Percentiles rank a stretch among this genome's conserved stretches.
Evolutionary conservation across 2,329 filamentous ascomycete genomes (phyloP).

Genomic region (Rhinocladiella similis): DNA sequence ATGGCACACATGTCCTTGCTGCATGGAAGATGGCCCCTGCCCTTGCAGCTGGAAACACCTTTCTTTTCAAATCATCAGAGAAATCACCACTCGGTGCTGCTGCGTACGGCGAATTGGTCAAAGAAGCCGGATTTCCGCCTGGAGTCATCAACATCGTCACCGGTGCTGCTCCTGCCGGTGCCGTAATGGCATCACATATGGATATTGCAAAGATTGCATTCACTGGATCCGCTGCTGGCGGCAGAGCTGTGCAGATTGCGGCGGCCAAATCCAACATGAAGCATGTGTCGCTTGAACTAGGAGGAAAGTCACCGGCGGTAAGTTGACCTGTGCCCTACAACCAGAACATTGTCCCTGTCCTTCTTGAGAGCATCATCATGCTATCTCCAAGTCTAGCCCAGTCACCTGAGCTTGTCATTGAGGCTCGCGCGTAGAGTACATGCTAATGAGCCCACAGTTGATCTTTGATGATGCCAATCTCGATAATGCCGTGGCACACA

Average conservation of each 20-base stretch:
- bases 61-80: slow-evolving; percentile 59
- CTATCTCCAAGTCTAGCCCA: neutral
- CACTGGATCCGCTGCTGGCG: slow-evolving; percentile 40
- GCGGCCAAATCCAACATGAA: slow-evolving; percentile 49
- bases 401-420: too few species aligned
- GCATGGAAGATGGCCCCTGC: slow-evolving; percentile 64
- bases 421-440: too few species aligned
- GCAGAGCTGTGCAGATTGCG: slow-evolving; percentile 40
- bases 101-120: slow-evolving; percentile 65
- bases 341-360: neutral
- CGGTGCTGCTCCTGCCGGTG: slow-evolving; percentile 34
- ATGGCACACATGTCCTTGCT: slow-evolving; percentile 72
- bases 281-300: slow-evolving; percentile 64
- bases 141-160: slow-evolving; percentile 57
- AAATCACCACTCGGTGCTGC: slow-evolving; percentile 58
- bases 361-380: neutral
- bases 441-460: slow-evolving; percentile 32
- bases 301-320: slow-evolving; percentile 64
- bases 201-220: slow-evolving; percentile 45
- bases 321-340: too few species aligned
- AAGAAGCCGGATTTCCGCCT: slow-evolving; percentile 73
- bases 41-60: slow-evolving; percentile 57
- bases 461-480: slow-evolving; percentile 67
- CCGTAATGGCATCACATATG: slow-evolving; percentile 41
- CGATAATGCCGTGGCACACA: slow-evolving; percentile 69